A percentile compares a stretch with the other conserved stretches of the same genome.
phyloP scores from a whole-genome alignment of 495 filamentous ascomycete species.

The Penicillium nucicola region DNA sequence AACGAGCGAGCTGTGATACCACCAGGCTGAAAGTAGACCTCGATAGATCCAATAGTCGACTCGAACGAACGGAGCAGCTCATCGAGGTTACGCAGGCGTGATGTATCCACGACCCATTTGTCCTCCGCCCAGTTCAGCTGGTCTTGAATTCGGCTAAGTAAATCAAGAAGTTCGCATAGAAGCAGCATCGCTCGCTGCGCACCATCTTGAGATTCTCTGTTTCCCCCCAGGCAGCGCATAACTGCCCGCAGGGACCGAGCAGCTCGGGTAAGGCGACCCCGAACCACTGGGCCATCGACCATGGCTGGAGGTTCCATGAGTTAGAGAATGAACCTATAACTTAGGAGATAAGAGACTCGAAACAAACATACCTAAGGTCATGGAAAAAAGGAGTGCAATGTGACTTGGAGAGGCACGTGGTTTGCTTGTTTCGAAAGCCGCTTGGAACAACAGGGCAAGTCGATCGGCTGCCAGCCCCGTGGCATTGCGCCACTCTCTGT shows the following conservation, averaged over 20 bases:
- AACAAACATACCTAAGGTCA: not conserved
- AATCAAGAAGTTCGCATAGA: constrained; percentile 21
- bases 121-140: constrained; percentile 23
- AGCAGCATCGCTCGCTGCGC: constrained; percentile 15
- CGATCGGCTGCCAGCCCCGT: not conserved
- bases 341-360: not conserved
- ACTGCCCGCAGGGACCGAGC: constrained; percentile 13
- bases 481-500: not conserved
- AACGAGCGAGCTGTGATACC: constrained; percentile 27
- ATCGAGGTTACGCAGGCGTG: constrained; percentile 14
- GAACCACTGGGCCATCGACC: constrained; percentile 13
- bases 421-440: not conserved
- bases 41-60: constrained; percentile 23
- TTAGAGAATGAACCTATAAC: not conserved
- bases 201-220: constrained; percentile 18
- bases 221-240: constrained; percentile 18
- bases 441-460: not conserved
- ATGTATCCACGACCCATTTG: constrained; percentile 22
- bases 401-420: not conserved
- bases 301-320: constrained; percentile 7
- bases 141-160: constrained; percentile 23
- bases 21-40: constrained; percentile 33
- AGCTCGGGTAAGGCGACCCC: constrained; percentile 12
- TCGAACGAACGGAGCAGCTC: constrained; percentile 23
- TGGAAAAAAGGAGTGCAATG: not conserved